Evolutionary conservation across 495 filamentous ascomycete genomes (phyloP).

Genomic region (Venustampulla echinocandica): DNA sequence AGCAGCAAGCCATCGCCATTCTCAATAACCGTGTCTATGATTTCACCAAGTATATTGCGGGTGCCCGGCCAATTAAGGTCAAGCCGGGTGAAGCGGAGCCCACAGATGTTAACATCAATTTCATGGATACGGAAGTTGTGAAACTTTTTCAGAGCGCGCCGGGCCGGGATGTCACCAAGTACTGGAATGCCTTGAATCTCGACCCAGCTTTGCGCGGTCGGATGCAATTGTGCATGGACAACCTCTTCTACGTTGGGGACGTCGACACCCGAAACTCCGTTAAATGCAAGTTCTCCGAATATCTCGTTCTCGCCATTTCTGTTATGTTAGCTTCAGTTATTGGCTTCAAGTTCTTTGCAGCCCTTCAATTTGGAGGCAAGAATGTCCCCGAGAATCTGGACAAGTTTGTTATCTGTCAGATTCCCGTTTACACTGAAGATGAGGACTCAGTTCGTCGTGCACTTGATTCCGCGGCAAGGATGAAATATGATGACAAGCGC

Average conservation of each 20-base stretch:
- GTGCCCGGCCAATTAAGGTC: conserved; percentile 58
- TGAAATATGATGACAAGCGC: conserved; percentile 97
- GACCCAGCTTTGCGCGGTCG: conserved; percentile 40
- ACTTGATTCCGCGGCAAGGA: conserved; percentile 90
- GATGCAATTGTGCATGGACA: conserved; percentile 84
- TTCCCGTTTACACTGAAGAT: conserved; percentile 96
- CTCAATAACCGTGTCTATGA: conserved; percentile 82
- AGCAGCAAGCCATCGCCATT: conserved; percentile 61
- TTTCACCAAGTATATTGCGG: conserved; percentile 73
- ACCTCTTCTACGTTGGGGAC: conserved; percentile 90
- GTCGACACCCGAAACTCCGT: conserved; percentile 85
- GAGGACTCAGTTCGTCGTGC: conserved; percentile 94
- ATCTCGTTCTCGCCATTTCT: conserved; percentile 86
- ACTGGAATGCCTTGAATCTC: conserved; percentile 65
- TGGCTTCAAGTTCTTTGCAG: conserved; percentile 92
- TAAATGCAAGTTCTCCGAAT: conserved; percentile 79
- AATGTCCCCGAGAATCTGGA: conserved; percentile 90
- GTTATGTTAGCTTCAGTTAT: conserved; percentile 74
- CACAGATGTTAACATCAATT: conserved; percentile 53
- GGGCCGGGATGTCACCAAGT: conserved; percentile 73
- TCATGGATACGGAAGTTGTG: conserved; percentile 71
- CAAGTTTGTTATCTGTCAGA: conserved; percentile 97
- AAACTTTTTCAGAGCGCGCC: conserved; percentile 66
- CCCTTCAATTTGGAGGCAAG: conserved; percentile 86
- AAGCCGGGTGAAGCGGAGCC: conserved; percentile 41